Percentiles rank a stretch among this genome's conserved stretches.
Evolutionary conservation across 305 asterid species (phyloP).

Genomic region (Solanum hybrid): DNA sequence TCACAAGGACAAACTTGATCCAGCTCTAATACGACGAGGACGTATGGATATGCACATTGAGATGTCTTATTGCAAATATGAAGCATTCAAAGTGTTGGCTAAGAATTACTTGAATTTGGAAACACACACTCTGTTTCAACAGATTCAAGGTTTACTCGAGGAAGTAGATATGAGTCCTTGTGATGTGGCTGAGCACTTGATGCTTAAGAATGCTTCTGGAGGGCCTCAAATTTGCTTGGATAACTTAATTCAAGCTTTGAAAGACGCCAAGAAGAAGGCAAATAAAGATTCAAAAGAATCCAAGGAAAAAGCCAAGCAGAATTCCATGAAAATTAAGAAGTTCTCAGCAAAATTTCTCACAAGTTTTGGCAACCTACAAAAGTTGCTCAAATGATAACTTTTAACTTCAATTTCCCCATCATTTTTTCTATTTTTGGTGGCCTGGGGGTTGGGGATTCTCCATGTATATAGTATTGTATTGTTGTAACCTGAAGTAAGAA

Average conservation of each 20-base stretch:
- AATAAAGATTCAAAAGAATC: background rate
- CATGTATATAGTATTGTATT: background rate
- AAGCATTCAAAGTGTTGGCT: constrained; percentile 14
- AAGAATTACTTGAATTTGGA: constrained; percentile 4
- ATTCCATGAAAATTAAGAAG: background rate
- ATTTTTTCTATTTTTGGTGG: background rate
- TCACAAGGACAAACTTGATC: constrained; percentile 8
- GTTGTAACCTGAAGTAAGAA: background rate
- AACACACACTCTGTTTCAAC: background rate
- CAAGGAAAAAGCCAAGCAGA: background rate
- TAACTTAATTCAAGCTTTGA: background rate
- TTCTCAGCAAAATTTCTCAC: background rate
- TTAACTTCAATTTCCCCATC: background rate
- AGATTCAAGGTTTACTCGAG: background rate
- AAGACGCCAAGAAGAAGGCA: background rate
- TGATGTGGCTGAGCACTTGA: constrained; percentile 12
- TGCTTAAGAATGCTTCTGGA: background rate
- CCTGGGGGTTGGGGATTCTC: background rate
- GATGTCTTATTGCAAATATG: constrained; percentile 11
- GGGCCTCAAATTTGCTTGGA: background rate
- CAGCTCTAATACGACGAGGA: constrained; percentile 11
- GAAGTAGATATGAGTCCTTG: background rate
- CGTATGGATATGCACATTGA: constrained; percentile 16
- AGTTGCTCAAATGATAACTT: background rate
- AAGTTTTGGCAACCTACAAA: background rate